These are phyloP conservation scores for Fusarium euwallaceae DNA, from an alignment of 2,329 filamentous ascomycete genomes.

Conservation along the genomic window DNA sequence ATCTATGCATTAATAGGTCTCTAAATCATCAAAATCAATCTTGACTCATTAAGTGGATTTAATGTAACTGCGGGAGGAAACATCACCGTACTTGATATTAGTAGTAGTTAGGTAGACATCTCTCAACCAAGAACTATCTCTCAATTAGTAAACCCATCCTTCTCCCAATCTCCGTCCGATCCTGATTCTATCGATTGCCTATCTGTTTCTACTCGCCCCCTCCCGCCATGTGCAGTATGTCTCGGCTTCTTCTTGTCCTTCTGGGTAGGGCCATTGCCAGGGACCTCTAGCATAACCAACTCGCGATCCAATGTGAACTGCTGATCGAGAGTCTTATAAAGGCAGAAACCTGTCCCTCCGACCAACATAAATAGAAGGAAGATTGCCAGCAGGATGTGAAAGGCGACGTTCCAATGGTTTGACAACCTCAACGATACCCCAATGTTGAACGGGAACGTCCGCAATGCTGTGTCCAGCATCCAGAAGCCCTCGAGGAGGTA, in stretches of 20 bases:
- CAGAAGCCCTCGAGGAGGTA: background rate
- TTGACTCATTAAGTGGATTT: background rate
- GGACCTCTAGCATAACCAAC: background rate
- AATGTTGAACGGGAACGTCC: background rate
- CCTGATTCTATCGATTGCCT: background rate
- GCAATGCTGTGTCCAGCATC: background rate
- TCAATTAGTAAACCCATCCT: background rate
- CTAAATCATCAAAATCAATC: background rate
- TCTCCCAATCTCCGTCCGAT: background rate
- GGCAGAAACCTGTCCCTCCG: background rate
- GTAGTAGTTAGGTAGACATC: background rate
- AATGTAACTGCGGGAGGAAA: background rate
- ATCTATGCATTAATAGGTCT: background rate
- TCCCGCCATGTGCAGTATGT: background rate
- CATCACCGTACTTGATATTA: background rate
- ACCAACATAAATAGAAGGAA: accelerated
- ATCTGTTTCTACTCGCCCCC: background rate
- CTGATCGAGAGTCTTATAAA: background rate
- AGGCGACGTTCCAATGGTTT: background rate
- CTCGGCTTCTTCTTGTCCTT: background rate
- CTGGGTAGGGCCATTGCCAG: background rate
- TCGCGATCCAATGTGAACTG: background rate
- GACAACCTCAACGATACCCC: background rate
- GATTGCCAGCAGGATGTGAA: background rate
- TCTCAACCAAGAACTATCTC: background rate